These are phyloP conservation scores for Dryas alaskensis DNA, from an alignment of 306 rosid genomes.

Conservation along the genomic window DNA sequence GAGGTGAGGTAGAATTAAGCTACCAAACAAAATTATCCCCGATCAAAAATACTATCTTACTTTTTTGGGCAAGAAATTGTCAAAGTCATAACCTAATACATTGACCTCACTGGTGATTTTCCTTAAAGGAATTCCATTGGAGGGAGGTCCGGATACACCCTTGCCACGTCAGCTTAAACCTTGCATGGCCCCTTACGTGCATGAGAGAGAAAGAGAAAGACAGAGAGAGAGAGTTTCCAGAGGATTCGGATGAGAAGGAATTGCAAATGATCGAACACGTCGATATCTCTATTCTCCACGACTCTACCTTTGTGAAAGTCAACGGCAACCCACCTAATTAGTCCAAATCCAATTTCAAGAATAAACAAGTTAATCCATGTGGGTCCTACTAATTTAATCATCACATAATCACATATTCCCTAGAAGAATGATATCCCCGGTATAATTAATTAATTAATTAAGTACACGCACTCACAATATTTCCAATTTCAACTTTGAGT, in stretches of 20 bases:
- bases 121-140: neutral
- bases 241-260: neutral
- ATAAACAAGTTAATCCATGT: neutral
- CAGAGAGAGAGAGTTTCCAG: too few species aligned
- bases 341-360: neutral
- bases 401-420: conserved; percentile 7
- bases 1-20: neutral
- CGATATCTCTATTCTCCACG: neutral
- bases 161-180: neutral
- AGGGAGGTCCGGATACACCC: neutral
- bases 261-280: neutral
- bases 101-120: conserved; percentile 10
- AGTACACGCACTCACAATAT: too few species aligned
- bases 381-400: neutral
- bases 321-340: neutral
- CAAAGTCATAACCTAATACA: conserved; percentile 17
- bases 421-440: neutral
- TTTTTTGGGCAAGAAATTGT: conserved; percentile 1
- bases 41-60: neutral
- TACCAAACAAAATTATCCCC: neutral
- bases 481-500: too few species aligned
- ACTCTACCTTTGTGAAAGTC: neutral
- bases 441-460: too few species aligned
- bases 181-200: neutral
- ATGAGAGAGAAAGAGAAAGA: too few species aligned